Conservation (phyloP, 768 basidiomycete species). For the Infundibulicybe gibba region DNA sequence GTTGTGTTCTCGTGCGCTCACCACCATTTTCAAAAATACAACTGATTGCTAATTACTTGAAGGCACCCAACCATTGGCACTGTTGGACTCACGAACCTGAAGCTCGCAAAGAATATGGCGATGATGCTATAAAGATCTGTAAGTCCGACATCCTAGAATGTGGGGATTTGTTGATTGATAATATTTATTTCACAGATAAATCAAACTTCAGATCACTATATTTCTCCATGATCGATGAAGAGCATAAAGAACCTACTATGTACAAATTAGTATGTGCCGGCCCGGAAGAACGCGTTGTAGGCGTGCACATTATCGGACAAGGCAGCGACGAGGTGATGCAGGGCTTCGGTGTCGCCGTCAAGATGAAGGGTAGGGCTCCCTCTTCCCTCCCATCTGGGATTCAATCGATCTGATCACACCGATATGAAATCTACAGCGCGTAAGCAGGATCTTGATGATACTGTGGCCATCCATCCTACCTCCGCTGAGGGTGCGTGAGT, state of each 20-base stretch:
- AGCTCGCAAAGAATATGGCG: constrained; percentile 83
- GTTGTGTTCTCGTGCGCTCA: constrained; percentile 91
- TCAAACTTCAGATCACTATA: constrained; percentile 82
- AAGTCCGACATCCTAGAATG: constrained; percentile 23
- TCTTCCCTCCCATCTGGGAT: constrained; percentile 2
- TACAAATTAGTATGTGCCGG: constrained; percentile 90
- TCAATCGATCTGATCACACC: background rate
- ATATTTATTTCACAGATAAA: constrained; percentile 52
- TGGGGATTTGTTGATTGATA: background rate
- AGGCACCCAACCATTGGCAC: constrained; percentile 96
- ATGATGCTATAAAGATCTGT: constrained; percentile 86
- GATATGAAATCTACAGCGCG: constrained; percentile 38
- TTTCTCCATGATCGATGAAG: constrained; percentile 86
- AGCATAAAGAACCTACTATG: constrained; percentile 92
- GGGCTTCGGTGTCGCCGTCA: constrained; percentile 95
- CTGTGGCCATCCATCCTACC: constrained; percentile 91
- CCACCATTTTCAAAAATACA: constrained; percentile 2
- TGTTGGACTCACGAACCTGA: constrained; percentile 90
- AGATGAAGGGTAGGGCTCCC: constrained; percentile 72
- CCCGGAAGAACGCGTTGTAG: constrained; percentile 93
- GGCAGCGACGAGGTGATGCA: constrained; percentile 95
- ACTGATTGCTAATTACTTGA: constrained; percentile 4
- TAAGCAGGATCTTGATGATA: constrained; percentile 82
- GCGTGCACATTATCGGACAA: constrained; percentile 86
- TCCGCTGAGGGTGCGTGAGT: constrained; percentile 66